These are phyloP conservation scores for Saksenaea oblongispora DNA, from an alignment of 371 early-diverging fungal genomes.

Conservation along the genomic window DNA sequence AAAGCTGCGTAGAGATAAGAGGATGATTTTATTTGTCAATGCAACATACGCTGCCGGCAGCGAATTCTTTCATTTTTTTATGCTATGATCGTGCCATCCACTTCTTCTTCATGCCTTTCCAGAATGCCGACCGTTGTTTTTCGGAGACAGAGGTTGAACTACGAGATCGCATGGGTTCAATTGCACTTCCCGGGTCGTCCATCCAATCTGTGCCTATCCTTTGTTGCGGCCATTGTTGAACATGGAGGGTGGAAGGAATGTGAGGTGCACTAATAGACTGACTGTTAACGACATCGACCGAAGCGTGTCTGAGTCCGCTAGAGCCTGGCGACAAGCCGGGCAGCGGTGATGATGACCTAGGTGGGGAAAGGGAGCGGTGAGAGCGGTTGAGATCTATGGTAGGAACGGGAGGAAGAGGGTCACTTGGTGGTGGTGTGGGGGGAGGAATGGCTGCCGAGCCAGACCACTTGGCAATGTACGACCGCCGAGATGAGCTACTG, in stretches of 20 bases:
- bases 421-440: constrained; percentile 35
- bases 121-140: constrained; percentile 16
- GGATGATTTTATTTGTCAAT: constrained; percentile 5
- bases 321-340: not conserved
- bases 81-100: constrained; percentile 17
- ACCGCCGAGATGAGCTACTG: not conserved
- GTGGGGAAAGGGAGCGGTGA: constrained; percentile 15
- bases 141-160: constrained; percentile 3
- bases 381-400: not conserved
- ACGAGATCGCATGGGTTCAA: constrained; percentile 11
- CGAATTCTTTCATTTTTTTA: not conserved
- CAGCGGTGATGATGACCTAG: not conserved
- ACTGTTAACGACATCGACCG: constrained; percentile 4
- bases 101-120: constrained; percentile 32
- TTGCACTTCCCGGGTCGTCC: constrained; percentile 38
- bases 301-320: constrained; percentile 2
- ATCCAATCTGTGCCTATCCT: constrained; percentile 30
- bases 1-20: not conserved
- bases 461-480: constrained; percentile 13
- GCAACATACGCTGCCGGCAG: constrained; percentile 4
- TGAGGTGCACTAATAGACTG: not conserved
- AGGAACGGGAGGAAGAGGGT: constrained; percentile 35
- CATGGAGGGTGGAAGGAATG: constrained; percentile 15
- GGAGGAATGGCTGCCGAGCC: constrained; percentile 21
- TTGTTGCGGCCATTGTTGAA: not conserved